Evolutionary conservation across 2,329 filamentous ascomycete species (phyloP).

Genomic region (Periconia sp.): DNA sequence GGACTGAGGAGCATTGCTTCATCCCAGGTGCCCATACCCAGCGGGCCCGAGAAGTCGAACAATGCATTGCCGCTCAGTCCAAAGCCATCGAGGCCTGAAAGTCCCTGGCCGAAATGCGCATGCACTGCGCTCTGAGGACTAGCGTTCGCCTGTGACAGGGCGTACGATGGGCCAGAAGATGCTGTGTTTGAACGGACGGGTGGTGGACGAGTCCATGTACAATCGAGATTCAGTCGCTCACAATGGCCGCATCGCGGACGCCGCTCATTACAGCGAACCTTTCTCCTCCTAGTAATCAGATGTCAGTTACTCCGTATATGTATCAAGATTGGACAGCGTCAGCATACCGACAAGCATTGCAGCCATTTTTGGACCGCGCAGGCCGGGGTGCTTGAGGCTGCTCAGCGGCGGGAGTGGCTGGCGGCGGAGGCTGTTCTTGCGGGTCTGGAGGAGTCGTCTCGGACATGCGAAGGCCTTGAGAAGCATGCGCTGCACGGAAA

Average conservation of each 20-base stretch:
- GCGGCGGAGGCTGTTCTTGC: conserved; percentile 15
- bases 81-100: conserved; percentile 24
- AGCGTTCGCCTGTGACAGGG: conserved; percentile 21
- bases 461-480: conserved; percentile 22
- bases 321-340: neutral
- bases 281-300: conserved; percentile 51
- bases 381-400: conserved; percentile 24
- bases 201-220: conserved; percentile 53
- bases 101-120: conserved; percentile 16
- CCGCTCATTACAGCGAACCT: conserved; percentile 63
- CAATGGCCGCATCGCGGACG: conserved; percentile 61
- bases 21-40: conserved; percentile 36
- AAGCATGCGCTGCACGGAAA: neutral
- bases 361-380: conserved; percentile 38
- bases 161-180: conserved; percentile 26
- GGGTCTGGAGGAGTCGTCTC: conserved; percentile 17
- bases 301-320: neutral
- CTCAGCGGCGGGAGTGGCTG: conserved; percentile 22
- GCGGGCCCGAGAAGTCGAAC: conserved; percentile 35
- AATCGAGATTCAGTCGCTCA: conserved; percentile 60
- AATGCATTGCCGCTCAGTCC: conserved; percentile 22
- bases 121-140: conserved; percentile 19
- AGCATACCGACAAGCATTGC: conserved; percentile 36
- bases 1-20: conserved; percentile 40
- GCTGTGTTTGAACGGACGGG: conserved; percentile 20